Conservation (phyloP, 2,329 filamentous ascomycete species). For the Diaporthe amygdali region DNA sequence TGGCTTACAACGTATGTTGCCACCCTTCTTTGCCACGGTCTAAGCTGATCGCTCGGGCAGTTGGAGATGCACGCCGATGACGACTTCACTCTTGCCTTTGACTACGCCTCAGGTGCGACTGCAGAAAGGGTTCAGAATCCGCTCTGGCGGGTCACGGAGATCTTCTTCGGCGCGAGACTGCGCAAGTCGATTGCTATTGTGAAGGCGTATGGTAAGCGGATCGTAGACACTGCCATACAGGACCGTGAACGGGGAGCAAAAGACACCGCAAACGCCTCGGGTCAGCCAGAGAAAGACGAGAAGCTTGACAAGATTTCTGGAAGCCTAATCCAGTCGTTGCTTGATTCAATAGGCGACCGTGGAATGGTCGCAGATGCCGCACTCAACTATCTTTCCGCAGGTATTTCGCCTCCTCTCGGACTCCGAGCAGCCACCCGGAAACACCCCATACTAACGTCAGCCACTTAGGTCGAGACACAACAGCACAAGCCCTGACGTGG, state of each 20-base stretch:
- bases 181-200: conserved; percentile 55
- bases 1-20: conserved; percentile 63
- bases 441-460: not conserved
- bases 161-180: conserved; percentile 53
- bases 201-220: conserved; percentile 59
- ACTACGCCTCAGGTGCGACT: conserved; percentile 64
- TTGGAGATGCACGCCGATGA: conserved; percentile 71
- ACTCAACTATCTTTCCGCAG: conserved; percentile 69
- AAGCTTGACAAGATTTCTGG: conserved; percentile 52
- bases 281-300: conserved; percentile 23
- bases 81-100: conserved; percentile 65
- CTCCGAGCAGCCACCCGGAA: not conserved
- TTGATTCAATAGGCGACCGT: conserved; percentile 60
- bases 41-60: conserved; percentile 33
- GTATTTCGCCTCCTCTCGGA: conserved; percentile 29
- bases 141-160: conserved; percentile 64
- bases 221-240: conserved; percentile 60
- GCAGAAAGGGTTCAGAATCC: conserved; percentile 70
- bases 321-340: conserved; percentile 64
- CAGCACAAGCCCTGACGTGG: conserved; percentile 70
- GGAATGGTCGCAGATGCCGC: conserved; percentile 67
- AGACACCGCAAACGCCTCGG: not conserved
- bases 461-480: conserved; percentile 62
- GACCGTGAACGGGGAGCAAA: conserved; percentile 36
- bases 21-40: not conserved